Conservation (phyloP, 169 alveolate species). For the Besnoitia besnoiti region DNA sequence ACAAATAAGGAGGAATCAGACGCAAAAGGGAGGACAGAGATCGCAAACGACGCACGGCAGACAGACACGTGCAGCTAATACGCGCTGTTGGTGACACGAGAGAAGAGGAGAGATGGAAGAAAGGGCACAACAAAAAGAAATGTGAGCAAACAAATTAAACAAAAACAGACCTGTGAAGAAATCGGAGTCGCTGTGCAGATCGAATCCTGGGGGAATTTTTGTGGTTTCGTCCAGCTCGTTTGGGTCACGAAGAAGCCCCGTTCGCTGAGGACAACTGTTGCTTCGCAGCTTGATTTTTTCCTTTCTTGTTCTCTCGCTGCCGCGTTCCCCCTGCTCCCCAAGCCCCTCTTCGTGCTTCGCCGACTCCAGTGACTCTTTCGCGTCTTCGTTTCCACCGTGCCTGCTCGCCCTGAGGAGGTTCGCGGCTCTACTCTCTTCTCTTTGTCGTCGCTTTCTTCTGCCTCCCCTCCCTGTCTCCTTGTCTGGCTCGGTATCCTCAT, state of each 20-base stretch:
- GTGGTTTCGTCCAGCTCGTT: background rate
- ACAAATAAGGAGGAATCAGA: too few species aligned
- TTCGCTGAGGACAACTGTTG: background rate
- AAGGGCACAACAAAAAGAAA: background rate
- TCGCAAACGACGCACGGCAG: background rate
- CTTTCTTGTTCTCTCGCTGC: slow-evolving; percentile 11
- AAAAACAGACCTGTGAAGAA: background rate
- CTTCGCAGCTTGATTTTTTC: background rate
- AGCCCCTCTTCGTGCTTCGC: background rate
- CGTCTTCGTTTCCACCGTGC: background rate
- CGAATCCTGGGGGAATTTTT: background rate
- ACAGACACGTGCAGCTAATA: too few species aligned
- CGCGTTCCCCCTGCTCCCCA: background rate
- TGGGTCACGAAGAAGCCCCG: background rate
- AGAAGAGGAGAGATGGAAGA: background rate
- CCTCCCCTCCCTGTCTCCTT: background rate
- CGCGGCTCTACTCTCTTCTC: background rate
- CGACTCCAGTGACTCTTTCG: too few species aligned
- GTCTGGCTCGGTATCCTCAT: too few species aligned
- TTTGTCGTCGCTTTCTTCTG: background rate
- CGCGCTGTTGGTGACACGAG: too few species aligned
- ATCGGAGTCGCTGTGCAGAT: slow-evolving; percentile 9
- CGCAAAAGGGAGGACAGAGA: background rate
- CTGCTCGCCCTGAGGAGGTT: background rate
- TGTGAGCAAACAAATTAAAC: too few species aligned